These are phyloP conservation scores for Xylaria nigripes DNA, from an alignment of 495 filamentous ascomycete species.

Conservation along the genomic window DNA sequence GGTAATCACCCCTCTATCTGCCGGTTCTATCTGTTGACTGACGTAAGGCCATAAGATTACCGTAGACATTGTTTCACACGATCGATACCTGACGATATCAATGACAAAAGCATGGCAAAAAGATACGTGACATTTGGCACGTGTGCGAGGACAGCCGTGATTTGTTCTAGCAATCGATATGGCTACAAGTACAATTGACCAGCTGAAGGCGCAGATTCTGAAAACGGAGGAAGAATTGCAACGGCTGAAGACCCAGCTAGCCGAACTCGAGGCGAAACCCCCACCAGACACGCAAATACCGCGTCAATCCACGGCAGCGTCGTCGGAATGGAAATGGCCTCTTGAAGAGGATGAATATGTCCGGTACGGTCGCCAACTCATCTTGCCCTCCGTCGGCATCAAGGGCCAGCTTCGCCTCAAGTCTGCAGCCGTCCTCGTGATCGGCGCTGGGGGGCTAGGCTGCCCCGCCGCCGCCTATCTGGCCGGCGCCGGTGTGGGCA, in stretches of 20 bases:
- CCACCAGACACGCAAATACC: background rate
- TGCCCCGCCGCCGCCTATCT: slow-evolving; percentile 89
- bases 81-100: background rate
- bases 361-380: slow-evolving; percentile 88
- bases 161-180: slow-evolving; percentile 9
- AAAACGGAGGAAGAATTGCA: slow-evolving; percentile 27
- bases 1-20: too few species aligned
- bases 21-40: too few species aligned
- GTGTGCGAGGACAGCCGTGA: background rate
- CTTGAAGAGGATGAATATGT: slow-evolving; percentile 61
- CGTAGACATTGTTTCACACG: too few species aligned
- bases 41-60: too few species aligned
- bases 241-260: slow-evolving; percentile 28
- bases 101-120: too few species aligned
- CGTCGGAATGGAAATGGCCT: slow-evolving; percentile 46
- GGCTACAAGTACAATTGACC: slow-evolving; percentile 14
- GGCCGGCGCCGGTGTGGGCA: slow-evolving; percentile 78
- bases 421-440: slow-evolving; percentile 61
- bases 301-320: background rate
- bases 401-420: slow-evolving; percentile 73
- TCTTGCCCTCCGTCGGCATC: slow-evolving; percentile 76
- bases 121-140: too few species aligned
- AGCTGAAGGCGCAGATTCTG: slow-evolving; percentile 26
- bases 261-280: slow-evolving; percentile 22
- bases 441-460: slow-evolving; percentile 89